Conservation (phyloP, 768 basidiomycete species). For the Xanthoconium purpureum region DNA sequence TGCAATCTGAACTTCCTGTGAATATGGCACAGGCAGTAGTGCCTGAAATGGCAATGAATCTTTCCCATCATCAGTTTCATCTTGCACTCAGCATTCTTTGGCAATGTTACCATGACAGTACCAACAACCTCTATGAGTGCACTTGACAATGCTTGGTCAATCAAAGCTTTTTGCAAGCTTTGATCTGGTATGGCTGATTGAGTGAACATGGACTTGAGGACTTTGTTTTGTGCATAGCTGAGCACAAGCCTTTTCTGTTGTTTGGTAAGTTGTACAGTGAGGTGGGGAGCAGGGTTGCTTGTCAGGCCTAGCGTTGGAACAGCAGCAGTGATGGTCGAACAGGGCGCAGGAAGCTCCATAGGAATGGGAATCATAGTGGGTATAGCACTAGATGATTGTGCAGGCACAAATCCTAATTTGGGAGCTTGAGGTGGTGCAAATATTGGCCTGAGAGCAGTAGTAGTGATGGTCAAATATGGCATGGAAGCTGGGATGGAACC, state of each 20-base stretch:
- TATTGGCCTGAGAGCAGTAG: too few relatives aligned
- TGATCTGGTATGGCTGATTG: background rate
- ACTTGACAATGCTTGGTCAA: background rate
- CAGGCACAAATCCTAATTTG: too few relatives aligned
- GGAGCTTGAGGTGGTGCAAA: too few relatives aligned
- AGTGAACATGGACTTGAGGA: background rate
- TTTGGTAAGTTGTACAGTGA: background rate
- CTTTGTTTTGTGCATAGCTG: background rate
- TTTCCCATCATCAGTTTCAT: background rate
- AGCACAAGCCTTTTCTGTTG: background rate
- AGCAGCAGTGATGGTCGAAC: too few relatives aligned
- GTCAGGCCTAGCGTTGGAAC: too few relatives aligned
- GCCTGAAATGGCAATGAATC: background rate
- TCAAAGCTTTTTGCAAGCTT: background rate
- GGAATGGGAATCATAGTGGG: too few relatives aligned
- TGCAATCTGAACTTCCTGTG: background rate
- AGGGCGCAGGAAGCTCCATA: too few relatives aligned
- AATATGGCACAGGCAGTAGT: background rate
- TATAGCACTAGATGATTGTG: too few relatives aligned
- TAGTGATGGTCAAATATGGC: too few relatives aligned
- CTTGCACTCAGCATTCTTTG: background rate
- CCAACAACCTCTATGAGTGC: background rate
- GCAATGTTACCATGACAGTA: background rate
- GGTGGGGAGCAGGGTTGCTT: background rate
- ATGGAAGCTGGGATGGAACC: too few relatives aligned